These are phyloP conservation scores for Hippophae tibetana DNA, from an alignment of 306 rosid genomes.

Conservation along the genomic window DNA sequence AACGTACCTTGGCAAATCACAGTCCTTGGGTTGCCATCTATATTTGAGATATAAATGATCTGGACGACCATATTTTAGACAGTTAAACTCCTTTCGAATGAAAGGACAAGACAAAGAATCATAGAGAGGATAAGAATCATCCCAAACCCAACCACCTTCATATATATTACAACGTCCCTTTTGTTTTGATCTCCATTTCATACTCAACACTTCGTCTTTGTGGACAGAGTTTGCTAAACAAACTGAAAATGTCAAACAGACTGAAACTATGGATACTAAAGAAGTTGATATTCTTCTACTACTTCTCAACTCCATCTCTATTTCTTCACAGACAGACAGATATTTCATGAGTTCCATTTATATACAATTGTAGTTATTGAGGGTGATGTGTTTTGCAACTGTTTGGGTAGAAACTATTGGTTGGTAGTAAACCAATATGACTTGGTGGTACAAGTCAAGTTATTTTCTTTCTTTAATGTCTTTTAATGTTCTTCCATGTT, in stretches of 20 bases:
- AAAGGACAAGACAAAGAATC: constrained; percentile 41
- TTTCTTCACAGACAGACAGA: background rate
- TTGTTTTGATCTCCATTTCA: constrained; percentile 2
- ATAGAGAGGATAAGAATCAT: constrained; percentile 46
- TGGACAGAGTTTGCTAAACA: constrained; percentile 2
- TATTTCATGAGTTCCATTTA: too few species aligned
- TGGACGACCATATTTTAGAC: constrained; percentile 43
- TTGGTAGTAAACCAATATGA: too few species aligned
- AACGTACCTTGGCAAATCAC: constrained; percentile 49
- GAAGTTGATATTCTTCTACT: background rate
- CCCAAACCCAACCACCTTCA: constrained; percentile 49
- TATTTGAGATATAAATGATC: constrained; percentile 42
- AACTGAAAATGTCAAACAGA: background rate
- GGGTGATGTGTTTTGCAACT: too few species aligned
- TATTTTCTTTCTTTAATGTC: too few species aligned
- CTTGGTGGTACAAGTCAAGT: too few species aligned
- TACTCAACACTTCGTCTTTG: background rate
- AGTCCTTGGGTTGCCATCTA: constrained; percentile 54
- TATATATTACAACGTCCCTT: constrained; percentile 26
- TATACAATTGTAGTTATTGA: too few species aligned
- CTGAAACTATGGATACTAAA: background rate
- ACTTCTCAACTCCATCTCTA: background rate
- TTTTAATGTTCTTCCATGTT: too few species aligned
- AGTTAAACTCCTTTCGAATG: constrained; percentile 42
- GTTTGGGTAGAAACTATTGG: too few species aligned